phyloP scores from a whole-genome alignment of 2,329 filamentous ascomycete species.

The Penicillium brevicompactum region DNA sequence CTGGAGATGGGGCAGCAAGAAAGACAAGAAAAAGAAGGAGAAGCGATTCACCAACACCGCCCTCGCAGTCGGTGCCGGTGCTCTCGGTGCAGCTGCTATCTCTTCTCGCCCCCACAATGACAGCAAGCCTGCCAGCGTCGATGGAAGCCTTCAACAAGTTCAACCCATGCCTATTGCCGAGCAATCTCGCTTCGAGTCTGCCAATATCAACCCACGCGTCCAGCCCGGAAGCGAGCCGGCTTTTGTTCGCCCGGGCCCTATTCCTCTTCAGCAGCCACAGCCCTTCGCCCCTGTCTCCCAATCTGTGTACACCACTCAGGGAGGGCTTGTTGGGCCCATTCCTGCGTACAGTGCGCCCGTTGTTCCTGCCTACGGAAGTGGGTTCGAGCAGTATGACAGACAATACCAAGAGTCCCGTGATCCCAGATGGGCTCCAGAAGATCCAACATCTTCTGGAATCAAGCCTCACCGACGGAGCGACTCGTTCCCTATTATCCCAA shows the following conservation, averaged over 20 bases:
- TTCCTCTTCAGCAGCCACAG: constrained; percentile 82
- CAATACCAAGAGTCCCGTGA: constrained; percentile 17
- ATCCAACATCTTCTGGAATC: constrained; percentile 6
- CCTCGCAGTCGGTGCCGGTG: constrained; percentile 46
- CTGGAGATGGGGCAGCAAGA: constrained; percentile 61
- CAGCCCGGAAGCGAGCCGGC: constrained; percentile 29
- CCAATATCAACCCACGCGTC: constrained; percentile 29
- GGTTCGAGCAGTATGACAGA: constrained; percentile 22
- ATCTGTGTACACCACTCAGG: constrained; percentile 61
- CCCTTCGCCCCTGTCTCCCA: constrained; percentile 73
- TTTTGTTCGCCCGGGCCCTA: constrained; percentile 56
- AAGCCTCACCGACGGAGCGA: constrained; percentile 44
- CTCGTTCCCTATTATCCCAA: constrained; percentile 48
- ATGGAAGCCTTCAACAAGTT: constrained; percentile 57
- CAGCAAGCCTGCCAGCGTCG: constrained; percentile 40
- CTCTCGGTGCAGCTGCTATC: constrained; percentile 45
- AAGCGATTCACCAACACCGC: constrained; percentile 36
- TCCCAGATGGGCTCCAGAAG: constrained; percentile 11
- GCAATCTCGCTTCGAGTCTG: constrained; percentile 62
- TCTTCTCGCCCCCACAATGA: constrained; percentile 38
- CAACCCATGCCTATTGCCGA: constrained; percentile 70
- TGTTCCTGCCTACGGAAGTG: constrained; percentile 43
- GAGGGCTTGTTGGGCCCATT: constrained; percentile 32
- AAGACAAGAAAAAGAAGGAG: constrained; percentile 43
- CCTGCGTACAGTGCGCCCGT: constrained; percentile 45